Conservation (phyloP, 495 filamentous ascomycete genomes). For the Aspergillus wentii region DNA sequence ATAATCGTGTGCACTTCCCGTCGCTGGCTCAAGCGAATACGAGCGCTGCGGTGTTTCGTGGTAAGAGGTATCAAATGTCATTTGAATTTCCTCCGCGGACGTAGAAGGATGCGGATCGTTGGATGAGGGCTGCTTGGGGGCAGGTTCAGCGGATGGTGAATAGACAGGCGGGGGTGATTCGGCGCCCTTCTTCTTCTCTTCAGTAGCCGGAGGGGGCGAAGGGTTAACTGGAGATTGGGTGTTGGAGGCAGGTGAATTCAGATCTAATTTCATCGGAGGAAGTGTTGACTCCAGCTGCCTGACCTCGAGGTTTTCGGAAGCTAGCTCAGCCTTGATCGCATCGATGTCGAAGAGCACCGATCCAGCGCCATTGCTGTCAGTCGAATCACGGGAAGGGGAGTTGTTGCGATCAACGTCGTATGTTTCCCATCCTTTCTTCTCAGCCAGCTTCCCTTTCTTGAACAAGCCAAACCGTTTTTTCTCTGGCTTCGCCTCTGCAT, state of each 20-base stretch:
- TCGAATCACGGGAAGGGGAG: slow-evolving; percentile 14
- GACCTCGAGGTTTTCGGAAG: slow-evolving; percentile 69
- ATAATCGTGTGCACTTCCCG: slow-evolving; percentile 3
- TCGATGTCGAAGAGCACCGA: slow-evolving; percentile 91
- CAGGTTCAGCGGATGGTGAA: slow-evolving; percentile 26
- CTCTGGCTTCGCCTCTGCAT: slow-evolving; percentile 67
- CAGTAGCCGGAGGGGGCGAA: slow-evolving; percentile 30
- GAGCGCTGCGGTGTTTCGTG: slow-evolving; percentile 31
- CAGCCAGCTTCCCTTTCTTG: slow-evolving; percentile 63
- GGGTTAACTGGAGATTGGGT: slow-evolving; percentile 18
- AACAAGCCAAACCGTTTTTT: slow-evolving; percentile 78
- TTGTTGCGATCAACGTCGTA: slow-evolving; percentile 60
- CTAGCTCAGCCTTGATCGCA: slow-evolving; percentile 82
- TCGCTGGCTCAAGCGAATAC: slow-evolving; percentile 10
- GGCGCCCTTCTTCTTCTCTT: slow-evolving; percentile 43
- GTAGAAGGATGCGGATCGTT: slow-evolving; percentile 14
- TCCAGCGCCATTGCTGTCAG: slow-evolving; percentile 24
- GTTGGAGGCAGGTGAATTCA: slow-evolving; percentile 33
- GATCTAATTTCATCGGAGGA: slow-evolving; percentile 79
- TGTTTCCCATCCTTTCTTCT: slow-evolving; percentile 92
- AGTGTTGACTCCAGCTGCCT: slow-evolving; percentile 82
- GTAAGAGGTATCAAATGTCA: slow-evolving; percentile 70
- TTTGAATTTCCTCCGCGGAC: slow-evolving; percentile 51
- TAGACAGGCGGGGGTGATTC: slow-evolving; percentile 12
- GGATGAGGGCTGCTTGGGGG: slow-evolving; percentile 16